Evolutionary conservation across 495 filamentous ascomycete genomes (phyloP), one percentile per base, ranked within the genome.

Genomic region (Aspergillus hancockii): DNA sequence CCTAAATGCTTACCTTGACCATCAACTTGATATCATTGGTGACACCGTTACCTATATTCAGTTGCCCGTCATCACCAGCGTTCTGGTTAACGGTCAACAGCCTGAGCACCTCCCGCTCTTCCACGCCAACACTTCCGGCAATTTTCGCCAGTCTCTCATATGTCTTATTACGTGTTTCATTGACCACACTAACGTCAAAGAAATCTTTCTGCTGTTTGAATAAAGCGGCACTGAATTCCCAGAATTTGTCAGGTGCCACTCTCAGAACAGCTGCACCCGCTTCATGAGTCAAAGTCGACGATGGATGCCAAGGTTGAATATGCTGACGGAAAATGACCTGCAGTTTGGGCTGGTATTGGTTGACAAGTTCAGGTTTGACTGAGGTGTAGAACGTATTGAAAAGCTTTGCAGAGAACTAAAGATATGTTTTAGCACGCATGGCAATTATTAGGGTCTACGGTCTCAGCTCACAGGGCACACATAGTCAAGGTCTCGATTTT

Each of bases 241-340:
- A 93, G 79, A 93, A 97, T 60, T 84, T 85, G 14, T 80, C 75
- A 0, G 90, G 87, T 3, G 86, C 71, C 1, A 90, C 62, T 23
- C 77, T 81, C 45, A 90, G 78, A 8, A 96, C 89, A 9, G 92
- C 93, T 10, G 89, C 79, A 8, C 78, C 93, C 40, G 93, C 91
- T 80, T 97, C 93, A 74, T 98, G 93, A 23, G 82, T 81, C 16
- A 96, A 84, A 0, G 92, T 96, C 21, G 88, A 91, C 47, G 89
- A 90, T 13, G 93, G 93, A 71, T 98, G 92, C 93, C 93, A 98
- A 14, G 93, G 93, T 71, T 98, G 93, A 63, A 97, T 85, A 67
- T 97, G 93, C 63, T 93, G 91, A 22, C 92, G 88, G 77, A 97
- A 88, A 54, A 97, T 83, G 54, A 93, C 76, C 59, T 87, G 84